phyloP scores from a whole-genome alignment of 2,329 filamentous ascomycete species.

The Aspergillus texensis region DNA sequence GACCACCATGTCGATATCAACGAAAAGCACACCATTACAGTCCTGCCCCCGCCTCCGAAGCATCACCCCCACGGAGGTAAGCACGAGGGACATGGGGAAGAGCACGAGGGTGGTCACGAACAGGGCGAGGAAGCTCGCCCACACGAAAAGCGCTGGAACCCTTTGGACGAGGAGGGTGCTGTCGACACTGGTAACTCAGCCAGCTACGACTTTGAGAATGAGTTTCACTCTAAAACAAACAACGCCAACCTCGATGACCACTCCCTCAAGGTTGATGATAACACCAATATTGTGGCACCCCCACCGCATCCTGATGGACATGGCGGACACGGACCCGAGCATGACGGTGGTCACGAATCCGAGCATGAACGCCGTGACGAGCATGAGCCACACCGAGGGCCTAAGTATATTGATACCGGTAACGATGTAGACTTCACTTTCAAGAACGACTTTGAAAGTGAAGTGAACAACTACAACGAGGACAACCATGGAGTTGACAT shows the following conservation, averaged over 20 bases:
- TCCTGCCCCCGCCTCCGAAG: too few species aligned
- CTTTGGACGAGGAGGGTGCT: slow-evolving; percentile 4
- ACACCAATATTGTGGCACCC: neutral
- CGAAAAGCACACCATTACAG: too few species aligned
- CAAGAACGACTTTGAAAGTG: slow-evolving; percentile 5
- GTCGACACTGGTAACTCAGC: slow-evolving; percentile 26
- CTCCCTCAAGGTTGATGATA: neutral
- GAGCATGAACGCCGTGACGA: neutral
- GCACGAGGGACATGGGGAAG: too few species aligned
- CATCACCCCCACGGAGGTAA: too few species aligned
- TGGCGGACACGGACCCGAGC: neutral
- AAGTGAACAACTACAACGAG: slow-evolving; percentile 21
- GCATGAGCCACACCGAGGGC: slow-evolving; percentile 10
- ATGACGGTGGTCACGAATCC: neutral
- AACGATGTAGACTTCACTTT: slow-evolving; percentile 11
- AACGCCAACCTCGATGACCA: neutral
- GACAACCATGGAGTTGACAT: slow-evolving; percentile 29
- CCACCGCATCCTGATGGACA: slow-evolving; percentile 10
- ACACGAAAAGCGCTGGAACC: too few species aligned
- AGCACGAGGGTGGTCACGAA: neutral
- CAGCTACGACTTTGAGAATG: neutral
- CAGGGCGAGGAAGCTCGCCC: too few species aligned
- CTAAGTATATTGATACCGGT: slow-evolving; percentile 23
- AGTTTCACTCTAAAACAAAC: neutral
- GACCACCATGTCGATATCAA: too few species aligned